Evolutionary conservation across 768 basidiomycete genomes (phyloP), one percentile per base, ranked within the genome.

Genomic region (Suillus decipiens): DNA sequence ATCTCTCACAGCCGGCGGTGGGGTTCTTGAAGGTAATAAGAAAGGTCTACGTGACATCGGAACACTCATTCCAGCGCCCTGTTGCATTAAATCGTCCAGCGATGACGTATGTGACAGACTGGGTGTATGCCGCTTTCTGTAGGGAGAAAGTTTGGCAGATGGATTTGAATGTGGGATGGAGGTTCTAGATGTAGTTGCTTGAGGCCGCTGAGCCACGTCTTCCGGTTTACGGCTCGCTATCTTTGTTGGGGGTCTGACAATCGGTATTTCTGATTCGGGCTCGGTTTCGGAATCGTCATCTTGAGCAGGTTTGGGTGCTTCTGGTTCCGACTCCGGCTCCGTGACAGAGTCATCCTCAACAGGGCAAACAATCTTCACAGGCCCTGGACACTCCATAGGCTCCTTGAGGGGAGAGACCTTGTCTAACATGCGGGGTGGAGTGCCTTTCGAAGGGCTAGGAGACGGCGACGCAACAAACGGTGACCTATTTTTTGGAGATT

Each of bases 191-290:
- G 22, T 2, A 37, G 53, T 15, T n/a, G 64, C 24, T 41, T n/a
- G 66, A 39, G 47, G 37, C 9, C 37, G 33, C 28, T 50, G 45
- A 17, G 31, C 37, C 17, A 42, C 65, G 42, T 61, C 68, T 63
- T 48, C 33, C 11, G 5, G 19, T 53, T 34, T n/a, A 3, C 33
- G 11, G 11, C n/a, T 65, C 34, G 63, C 37, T 1, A 75, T 70
- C 42, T 58, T 64, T 5, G 68, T 66, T 14, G 68, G 10, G 24
- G 11, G 24, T 12, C 28, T 41, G 41, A 57, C 56, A 5, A 5
- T 72, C 68, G 19, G 69, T 69, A 28, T 75, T 17, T 41, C 75
- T 19, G 75, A 77, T 53, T 77, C 75, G 39, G 76, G 69, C 61
- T 75, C 74, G 4, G 74, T 75, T 22, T 64, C 69, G 22, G 74